phyloP scores from a whole-genome alignment of 1,284 basidiomycete species.

The Ceratobasidium papillatum region DNA sequence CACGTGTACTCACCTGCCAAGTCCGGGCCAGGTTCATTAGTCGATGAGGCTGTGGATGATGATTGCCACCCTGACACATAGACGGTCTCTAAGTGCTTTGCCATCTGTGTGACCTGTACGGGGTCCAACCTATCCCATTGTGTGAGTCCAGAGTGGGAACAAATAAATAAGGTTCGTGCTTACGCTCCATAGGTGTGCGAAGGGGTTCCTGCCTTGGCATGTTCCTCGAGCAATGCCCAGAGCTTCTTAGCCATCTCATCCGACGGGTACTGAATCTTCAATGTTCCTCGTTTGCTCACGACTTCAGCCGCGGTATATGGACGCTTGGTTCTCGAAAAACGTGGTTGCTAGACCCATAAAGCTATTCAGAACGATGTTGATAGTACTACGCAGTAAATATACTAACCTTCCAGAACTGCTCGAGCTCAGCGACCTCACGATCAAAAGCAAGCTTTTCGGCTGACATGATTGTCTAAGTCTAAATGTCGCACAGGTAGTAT shows the following conservation, averaged over 20 bases:
- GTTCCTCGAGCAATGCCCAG: constrained; percentile 72
- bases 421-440: constrained; percentile 83
- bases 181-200: constrained; percentile 98
- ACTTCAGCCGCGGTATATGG: constrained; percentile 95
- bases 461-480: constrained; percentile 40
- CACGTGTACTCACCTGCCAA: constrained; percentile 59
- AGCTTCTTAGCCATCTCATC: constrained; percentile 89
- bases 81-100: constrained; percentile 68
- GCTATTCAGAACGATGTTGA: not conserved
- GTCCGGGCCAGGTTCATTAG: constrained; percentile 69
- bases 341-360: constrained; percentile 70
- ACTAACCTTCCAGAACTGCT: constrained; percentile 91
- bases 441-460: constrained; percentile 65
- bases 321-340: constrained; percentile 84
- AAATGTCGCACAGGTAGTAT: constrained; percentile 3
- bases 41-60: constrained; percentile 70
- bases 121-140: constrained; percentile 79
- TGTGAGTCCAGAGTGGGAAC: not conserved
- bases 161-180: constrained; percentile 55
- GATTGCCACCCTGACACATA: constrained; percentile 71
- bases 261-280: constrained; percentile 88
- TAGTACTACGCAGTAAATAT: not conserved
- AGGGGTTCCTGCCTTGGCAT: constrained; percentile 75
- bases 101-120: constrained; percentile 83
- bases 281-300: constrained; percentile 91